These are phyloP conservation scores for Stephania cephalantha DNA, from an alignment of 164 flowering plant genomes.

Conservation along the genomic window DNA sequence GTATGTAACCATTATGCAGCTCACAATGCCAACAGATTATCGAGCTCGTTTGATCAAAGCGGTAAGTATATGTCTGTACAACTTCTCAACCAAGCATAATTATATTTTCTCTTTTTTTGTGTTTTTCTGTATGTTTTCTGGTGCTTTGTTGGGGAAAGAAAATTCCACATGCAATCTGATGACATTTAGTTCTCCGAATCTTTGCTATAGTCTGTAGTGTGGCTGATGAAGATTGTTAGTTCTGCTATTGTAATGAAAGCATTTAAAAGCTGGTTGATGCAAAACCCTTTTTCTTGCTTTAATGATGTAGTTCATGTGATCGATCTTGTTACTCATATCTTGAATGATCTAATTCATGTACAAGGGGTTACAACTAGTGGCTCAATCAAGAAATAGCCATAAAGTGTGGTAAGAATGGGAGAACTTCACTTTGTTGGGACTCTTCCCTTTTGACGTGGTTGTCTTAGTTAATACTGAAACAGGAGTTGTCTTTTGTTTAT, in stretches of 20 bases:
- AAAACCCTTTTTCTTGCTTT: background rate
- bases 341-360: background rate
- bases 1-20: constrained; percentile 40
- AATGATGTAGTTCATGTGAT: too few species aligned
- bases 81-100: background rate
- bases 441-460: background rate
- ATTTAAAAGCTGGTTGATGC: background rate
- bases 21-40: constrained; percentile 62
- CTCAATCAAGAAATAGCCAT: background rate
- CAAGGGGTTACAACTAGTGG: background rate
- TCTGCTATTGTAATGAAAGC: background rate
- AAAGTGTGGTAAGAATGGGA: background rate
- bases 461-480: background rate
- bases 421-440: background rate
- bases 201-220: background rate
- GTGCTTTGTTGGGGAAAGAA: background rate
- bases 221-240: background rate
- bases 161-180: background rate
- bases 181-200: background rate
- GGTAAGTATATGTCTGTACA: constrained; percentile 28
- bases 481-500: background rate
- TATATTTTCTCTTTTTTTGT: background rate
- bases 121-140: background rate
- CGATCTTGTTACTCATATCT: background rate
- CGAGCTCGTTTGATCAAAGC: constrained; percentile 73